Percentiles rank a stretch among this genome's conserved stretches.
Conservation (phyloP, 2,329 filamentous ascomycete genomes). For the Pseudofabraea citricarpa region DNA sequence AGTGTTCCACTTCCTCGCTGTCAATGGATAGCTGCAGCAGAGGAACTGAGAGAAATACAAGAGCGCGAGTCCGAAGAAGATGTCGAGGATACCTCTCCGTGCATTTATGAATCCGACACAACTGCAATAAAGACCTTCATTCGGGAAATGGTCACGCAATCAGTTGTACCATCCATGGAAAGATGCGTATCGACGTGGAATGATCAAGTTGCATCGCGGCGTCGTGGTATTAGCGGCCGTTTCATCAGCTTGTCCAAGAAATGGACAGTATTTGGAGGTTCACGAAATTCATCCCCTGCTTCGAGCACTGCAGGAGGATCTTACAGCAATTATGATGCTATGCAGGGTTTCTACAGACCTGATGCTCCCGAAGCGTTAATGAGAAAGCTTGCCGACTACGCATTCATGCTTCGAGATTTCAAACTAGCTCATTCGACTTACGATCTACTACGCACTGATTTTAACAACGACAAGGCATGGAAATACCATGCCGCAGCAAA, state of each 20-base stretch:
- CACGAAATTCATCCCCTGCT: constrained; percentile 25
- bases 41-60: constrained; percentile 74
- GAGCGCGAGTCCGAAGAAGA: constrained; percentile 64
- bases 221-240: constrained; percentile 84
- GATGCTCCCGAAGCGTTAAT: constrained; percentile 86
- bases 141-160: constrained; percentile 92
- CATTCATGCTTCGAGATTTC: constrained; percentile 96
- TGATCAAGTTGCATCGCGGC: constrained; percentile 87
- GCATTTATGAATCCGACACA: constrained; percentile 88
- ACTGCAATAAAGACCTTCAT: constrained; percentile 85
- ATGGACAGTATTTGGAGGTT: constrained; percentile 75
- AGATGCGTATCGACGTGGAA: constrained; percentile 90
- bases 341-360: constrained; percentile 75
- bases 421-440: constrained; percentile 90
- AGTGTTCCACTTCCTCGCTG: constrained; percentile 74
- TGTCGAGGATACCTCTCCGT: constrained; percentile 66
- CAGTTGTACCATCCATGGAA: constrained; percentile 94
- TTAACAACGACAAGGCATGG: constrained; percentile 95
- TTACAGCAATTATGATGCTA: constrained; percentile 69
- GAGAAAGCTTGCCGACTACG: constrained; percentile 89
- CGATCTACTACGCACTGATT: constrained; percentile 83
- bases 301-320: constrained; percentile 48
- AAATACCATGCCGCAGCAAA: constrained; percentile 88
- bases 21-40: constrained; percentile 84
- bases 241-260: constrained; percentile 92